Base-by-base conservation (phyloP, 106 monocot genomes). In the Acorus gramineus region DNA sequence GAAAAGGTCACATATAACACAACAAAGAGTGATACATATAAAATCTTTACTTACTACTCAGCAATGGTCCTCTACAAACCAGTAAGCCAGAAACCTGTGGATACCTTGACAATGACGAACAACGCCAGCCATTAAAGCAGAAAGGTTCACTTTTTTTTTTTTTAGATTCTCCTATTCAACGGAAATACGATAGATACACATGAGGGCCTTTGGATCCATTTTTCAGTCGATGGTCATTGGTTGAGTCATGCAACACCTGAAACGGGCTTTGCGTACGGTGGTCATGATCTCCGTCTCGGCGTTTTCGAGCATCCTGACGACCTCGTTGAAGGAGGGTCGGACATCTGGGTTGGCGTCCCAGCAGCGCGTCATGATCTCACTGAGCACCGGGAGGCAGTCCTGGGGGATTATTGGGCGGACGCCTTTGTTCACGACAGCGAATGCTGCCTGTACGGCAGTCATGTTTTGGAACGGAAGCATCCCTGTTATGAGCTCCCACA, bases 391-490 rank as follows among this genome's bases (percentile, higher is more conserved):
- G 45, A 81, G 78, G 68, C 85, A 85, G 28, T 85, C 85, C 3
- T 68, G 44, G 3, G 85, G 85, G 47, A 85, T 72, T 8, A 78
- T 60, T 4, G 86, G 86, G 1, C 82, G 75, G 6, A 77, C 78
- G 4, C 86, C 78, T 54, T 71, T 86, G 76, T 86, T 86, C 46
- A 82, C 86, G 2, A 86, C 86, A 42, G 86, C 86, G 63, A 86
- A 86, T 54, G 82, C 86, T 2, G 86, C 86, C 61, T 86, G 86
- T 5, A 86, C 86, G 2, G 82, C 86, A 9, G 85, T 85, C 81
- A 85, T 85, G 78, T 85, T 81, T 62, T 77, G 76, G 64, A 85
- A 85, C 4, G 85, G 85, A 8, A 85, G 78, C 78, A 78, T 81
- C 60, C 85, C 85, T 1, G 85, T 85, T 49, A 85, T 75, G 4